phyloP scores from a whole-genome alignment of 2,329 filamentous ascomycete genomes.

The Aspergillus tanneri region DNA sequence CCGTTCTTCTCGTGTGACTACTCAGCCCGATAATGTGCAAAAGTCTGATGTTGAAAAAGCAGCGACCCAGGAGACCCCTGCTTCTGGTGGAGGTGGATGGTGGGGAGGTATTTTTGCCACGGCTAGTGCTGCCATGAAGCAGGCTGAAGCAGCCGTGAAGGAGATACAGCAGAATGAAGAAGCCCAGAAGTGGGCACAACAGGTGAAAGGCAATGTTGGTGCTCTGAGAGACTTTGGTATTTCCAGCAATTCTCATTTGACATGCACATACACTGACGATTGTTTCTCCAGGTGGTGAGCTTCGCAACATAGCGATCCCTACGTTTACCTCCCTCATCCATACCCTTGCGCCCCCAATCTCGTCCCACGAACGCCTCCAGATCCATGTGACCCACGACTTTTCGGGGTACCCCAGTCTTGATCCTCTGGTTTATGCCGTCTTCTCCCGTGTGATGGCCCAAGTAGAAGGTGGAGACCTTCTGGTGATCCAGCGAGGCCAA shows the following conservation, averaged over 20 bases:
- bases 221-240: slow-evolving; percentile 73
- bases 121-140: slow-evolving; percentile 72
- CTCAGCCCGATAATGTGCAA: slow-evolving; percentile 61
- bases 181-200: slow-evolving; percentile 92
- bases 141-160: slow-evolving; percentile 88
- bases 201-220: slow-evolving; percentile 85
- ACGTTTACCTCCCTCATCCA: slow-evolving; percentile 95
- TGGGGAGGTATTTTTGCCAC: slow-evolving; percentile 85
- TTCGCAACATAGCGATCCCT: slow-evolving; percentile 81
- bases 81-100: slow-evolving; percentile 63
- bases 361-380: slow-evolving; percentile 91
- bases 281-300: slow-evolving; percentile 68
- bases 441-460: slow-evolving; percentile 98
- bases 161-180: slow-evolving; percentile 97
- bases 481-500: slow-evolving; percentile 90
- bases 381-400: slow-evolving; percentile 98
- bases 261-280: slow-evolving; percentile 5
- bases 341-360: slow-evolving; percentile 92
- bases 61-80: slow-evolving; percentile 45
- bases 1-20: slow-evolving; percentile 67
- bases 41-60: slow-evolving; percentile 44
- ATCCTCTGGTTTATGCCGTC: slow-evolving; percentile 85
- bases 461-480: slow-evolving; percentile 91
- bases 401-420: slow-evolving; percentile 87
- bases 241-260: slow-evolving; percentile 43